Evolutionary conservation across 805 yeast species (phyloP).

Genomic region (Kazachstania bromeliacearum): DNA sequence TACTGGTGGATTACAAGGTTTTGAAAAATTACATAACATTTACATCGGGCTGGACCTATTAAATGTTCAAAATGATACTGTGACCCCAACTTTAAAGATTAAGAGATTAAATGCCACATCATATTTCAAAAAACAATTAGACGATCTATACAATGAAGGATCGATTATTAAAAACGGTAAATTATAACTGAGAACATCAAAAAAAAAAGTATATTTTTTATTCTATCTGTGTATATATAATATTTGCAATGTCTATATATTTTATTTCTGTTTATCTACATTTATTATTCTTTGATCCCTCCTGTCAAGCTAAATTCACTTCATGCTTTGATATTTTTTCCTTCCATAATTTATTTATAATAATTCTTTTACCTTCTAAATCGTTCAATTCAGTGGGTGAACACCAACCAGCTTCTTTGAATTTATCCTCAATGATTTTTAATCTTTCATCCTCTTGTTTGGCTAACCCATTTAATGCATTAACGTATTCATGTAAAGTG

Average conservation of each 20-base stretch:
- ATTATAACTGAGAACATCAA: constrained; percentile 5
- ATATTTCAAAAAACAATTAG: constrained; percentile 34
- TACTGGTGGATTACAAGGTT: constrained; percentile 41
- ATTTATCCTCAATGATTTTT: constrained; percentile 17
- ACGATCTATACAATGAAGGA: constrained; percentile 42
- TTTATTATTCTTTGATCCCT: neutral
- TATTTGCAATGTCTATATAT: neutral
- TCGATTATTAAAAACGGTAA: constrained; percentile 24
- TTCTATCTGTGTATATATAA: neutral
- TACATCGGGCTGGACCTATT: constrained; percentile 49
- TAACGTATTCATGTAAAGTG: constrained; percentile 18
- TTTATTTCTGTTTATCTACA: no score
- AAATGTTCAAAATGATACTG: constrained; percentile 47
- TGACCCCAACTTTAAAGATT: constrained; percentile 60
- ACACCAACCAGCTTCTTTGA: constrained; percentile 24
- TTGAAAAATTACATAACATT: constrained; percentile 53
- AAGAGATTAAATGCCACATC: constrained; percentile 43
- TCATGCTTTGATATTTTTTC: constrained; percentile 17
- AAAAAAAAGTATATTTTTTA: neutral
- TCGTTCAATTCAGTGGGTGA: constrained; percentile 18
- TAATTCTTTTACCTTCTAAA: constrained; percentile 19
- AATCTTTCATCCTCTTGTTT: constrained; percentile 23
- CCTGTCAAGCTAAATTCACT: neutral
- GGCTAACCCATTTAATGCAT: constrained; percentile 19
- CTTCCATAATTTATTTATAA: constrained; percentile 26